These are phyloP conservation scores for Torulaspora franciscae DNA, from an alignment of 805 yeast genomes.

Conservation along the genomic window DNA sequence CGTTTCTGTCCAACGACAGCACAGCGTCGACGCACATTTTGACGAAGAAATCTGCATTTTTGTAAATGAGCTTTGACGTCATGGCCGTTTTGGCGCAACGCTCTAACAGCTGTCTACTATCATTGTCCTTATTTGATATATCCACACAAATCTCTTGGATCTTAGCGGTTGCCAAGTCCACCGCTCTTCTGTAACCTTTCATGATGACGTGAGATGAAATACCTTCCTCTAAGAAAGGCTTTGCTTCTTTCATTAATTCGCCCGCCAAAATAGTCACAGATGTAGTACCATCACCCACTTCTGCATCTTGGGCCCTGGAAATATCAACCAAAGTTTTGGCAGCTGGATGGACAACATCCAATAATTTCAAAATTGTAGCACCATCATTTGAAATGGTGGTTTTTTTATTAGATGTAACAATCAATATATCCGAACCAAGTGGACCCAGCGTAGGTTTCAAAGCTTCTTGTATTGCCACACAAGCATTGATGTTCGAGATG, in stretches of 20 bases:
- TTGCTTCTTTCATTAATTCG: constrained; percentile 87
- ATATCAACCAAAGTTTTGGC: constrained; percentile 93
- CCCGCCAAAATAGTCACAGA: constrained; percentile 93
- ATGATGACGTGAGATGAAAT: constrained; percentile 84
- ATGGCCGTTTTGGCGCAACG: constrained; percentile 96
- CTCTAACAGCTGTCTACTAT: constrained; percentile 67
- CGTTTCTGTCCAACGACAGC: constrained; percentile 73
- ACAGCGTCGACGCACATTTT: constrained; percentile 97
- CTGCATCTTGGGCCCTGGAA: constrained; percentile 94
- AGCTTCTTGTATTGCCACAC: constrained; percentile 94
- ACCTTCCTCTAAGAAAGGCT: constrained; percentile 90
- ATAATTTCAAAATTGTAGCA: constrained; percentile 85
- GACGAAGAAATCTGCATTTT: constrained; percentile 83
- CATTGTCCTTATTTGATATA: constrained; percentile 45
- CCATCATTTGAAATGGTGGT: constrained; percentile 98
- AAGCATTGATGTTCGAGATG: constrained; percentile 91
- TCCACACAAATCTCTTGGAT: constrained; percentile 72
- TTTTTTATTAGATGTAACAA: constrained; percentile 75
- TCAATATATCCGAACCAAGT: constrained; percentile 89
- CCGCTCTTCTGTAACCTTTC: constrained; percentile 83
- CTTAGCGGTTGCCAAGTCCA: constrained; percentile 65
- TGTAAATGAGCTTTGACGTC: constrained; percentile 89
- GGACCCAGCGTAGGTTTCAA: constrained; percentile 95
- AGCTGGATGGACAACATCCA: constrained; percentile 98
- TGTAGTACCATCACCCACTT: constrained; percentile 98